phyloP scores from a whole-genome alignment of 495 filamentous ascomycete species.

The Neurospora hispaniola region DNA sequence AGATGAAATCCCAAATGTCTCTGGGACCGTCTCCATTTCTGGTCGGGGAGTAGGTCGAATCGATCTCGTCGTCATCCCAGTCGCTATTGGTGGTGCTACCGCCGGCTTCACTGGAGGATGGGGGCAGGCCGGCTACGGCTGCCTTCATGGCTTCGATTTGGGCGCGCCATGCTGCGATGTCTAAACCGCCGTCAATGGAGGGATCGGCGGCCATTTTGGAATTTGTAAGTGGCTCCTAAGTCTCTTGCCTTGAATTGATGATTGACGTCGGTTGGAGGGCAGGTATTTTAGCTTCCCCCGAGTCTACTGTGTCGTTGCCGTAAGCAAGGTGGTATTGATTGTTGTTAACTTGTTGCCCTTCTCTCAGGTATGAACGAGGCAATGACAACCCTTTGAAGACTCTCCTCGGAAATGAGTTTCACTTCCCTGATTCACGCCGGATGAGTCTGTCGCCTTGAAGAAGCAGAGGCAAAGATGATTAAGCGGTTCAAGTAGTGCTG shows the following conservation, averaged over 20 bases:
- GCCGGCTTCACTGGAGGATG: conserved; percentile 13
- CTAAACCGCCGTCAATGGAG: neutral
- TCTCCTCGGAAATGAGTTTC: neutral
- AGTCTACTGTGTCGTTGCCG: neutral
- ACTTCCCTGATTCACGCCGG: neutral
- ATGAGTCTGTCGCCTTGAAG: neutral
- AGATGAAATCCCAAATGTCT: conserved; percentile 86
- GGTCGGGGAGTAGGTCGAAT: conserved; percentile 45
- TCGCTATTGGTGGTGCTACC: conserved; percentile 7
- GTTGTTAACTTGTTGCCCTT: neutral
- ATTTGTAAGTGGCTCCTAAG: neutral
- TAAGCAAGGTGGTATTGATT: neutral
- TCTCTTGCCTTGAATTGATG: neutral
- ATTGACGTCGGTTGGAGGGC: no score
- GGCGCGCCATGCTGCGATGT: conserved; percentile 28
- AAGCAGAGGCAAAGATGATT: neutral
- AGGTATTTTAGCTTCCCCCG: neutral
- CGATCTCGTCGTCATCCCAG: conserved; percentile 38
- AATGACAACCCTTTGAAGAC: neutral
- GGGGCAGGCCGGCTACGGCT: conserved; percentile 26
- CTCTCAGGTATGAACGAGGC: neutral
- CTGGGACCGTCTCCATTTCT: conserved; percentile 53
- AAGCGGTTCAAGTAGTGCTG: neutral
- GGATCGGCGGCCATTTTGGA: neutral
- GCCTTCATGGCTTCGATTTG: conserved; percentile 38